phyloP scores from a whole-genome alignment of 2,329 filamentous ascomycete species.

The Tolypocladium amazonense region DNA sequence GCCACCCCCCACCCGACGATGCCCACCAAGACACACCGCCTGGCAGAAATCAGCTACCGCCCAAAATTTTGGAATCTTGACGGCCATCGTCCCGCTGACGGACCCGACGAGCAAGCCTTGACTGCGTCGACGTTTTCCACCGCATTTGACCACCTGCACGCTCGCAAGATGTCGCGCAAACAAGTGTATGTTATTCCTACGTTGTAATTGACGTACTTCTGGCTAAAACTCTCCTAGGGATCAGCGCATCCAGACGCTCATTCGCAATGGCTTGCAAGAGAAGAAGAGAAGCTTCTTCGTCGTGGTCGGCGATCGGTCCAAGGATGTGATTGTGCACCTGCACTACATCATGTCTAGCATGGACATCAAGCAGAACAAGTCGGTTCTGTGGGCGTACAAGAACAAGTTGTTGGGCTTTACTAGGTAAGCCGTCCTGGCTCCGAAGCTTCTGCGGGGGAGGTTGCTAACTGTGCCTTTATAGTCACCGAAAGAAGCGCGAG shows the following conservation, averaged over 20 bases:
- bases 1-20: background rate
- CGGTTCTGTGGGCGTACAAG: constrained; percentile 97
- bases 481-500: constrained; percentile 96
- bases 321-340: constrained; percentile 89
- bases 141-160: constrained; percentile 13
- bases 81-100: background rate
- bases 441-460: background rate
- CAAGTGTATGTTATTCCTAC: constrained; percentile 29
- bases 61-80: constrained; percentile 29
- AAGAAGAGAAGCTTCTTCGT: constrained; percentile 99
- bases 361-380: constrained; percentile 84
- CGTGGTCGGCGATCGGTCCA: constrained; percentile 80
- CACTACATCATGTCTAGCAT: constrained; percentile 88
- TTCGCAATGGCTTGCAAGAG: constrained; percentile 83
- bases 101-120: background rate
- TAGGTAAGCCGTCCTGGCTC: constrained; percentile 31
- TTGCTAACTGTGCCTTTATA: constrained; percentile 12
- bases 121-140: constrained; percentile 16
- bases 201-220: background rate
- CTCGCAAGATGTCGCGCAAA: constrained; percentile 47
- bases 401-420: constrained; percentile 93
- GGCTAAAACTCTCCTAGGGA: constrained; percentile 43
- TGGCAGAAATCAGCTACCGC: constrained; percentile 25
- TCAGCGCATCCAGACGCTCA: constrained; percentile 81
- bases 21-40: constrained; percentile 19